A percentile compares a stretch with the other conserved stretches of the same genome.
These are phyloP conservation scores for Colletotrichum lindemuthianum DNA, from an alignment of 2,329 filamentous ascomycete species.

Conservation along the genomic window DNA sequence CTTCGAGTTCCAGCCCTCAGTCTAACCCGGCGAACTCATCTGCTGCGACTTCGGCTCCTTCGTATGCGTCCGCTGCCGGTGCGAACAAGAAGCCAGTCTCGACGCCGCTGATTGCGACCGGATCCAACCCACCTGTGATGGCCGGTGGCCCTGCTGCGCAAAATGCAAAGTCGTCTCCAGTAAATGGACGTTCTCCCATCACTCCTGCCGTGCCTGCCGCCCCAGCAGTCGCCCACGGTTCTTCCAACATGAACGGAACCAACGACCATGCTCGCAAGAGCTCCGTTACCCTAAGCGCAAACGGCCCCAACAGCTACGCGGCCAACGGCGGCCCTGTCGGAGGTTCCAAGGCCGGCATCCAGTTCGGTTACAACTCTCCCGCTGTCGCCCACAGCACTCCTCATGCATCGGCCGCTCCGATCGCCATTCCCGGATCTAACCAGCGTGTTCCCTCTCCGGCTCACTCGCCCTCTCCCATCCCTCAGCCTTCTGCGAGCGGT, in stretches of 20 bases:
- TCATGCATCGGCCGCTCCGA: conserved; percentile 64
- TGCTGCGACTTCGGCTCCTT: conserved; percentile 66
- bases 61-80: conserved; percentile 75
- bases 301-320: conserved; percentile 78
- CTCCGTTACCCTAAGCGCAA: conserved; percentile 91
- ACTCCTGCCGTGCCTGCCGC: conserved; percentile 73
- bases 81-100: conserved; percentile 70
- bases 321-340: conserved; percentile 77
- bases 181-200: conserved; percentile 85
- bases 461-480: conserved; percentile 92
- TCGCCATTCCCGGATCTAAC: conserved; percentile 69
- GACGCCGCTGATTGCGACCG: conserved; percentile 69
- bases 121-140: conserved; percentile 65
- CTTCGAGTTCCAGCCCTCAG: conserved; percentile 67
- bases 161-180: conserved; percentile 73
- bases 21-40: conserved; percentile 66
- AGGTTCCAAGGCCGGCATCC: conserved; percentile 72
- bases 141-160: conserved; percentile 62
- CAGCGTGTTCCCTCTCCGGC: conserved; percentile 84
- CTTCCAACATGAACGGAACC: conserved; percentile 73
- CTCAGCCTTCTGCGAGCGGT: conserved; percentile 84
- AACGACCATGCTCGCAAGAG: conserved; percentile 84
- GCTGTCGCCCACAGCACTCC: conserved; percentile 74
- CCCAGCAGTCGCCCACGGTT: conserved; percentile 71
- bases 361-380: conserved; percentile 84